Conservation (phyloP, 2,329 filamentous ascomycete species). For the Scytalidium lignicola region DNA sequence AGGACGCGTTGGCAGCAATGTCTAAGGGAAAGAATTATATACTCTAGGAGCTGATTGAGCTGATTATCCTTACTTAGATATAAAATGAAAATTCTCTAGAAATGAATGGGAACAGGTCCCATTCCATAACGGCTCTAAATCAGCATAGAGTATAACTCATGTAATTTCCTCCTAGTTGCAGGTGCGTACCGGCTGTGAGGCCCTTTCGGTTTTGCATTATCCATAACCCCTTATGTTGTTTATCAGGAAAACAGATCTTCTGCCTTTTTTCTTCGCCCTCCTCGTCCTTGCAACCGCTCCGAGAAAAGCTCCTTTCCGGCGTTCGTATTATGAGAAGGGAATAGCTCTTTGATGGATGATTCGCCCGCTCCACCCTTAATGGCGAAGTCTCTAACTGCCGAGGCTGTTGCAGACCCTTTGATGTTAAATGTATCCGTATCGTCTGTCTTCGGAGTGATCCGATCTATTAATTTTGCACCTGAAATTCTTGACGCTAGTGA, state of each 20-base stretch:
- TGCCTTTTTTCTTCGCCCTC: slow-evolving; percentile 58
- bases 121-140: background rate
- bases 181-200: background rate
- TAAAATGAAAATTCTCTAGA: background rate
- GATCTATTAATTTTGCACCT: slow-evolving; percentile 22
- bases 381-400: slow-evolving; percentile 46
- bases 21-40: background rate
- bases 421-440: slow-evolving; percentile 47
- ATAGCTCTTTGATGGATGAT: slow-evolving; percentile 58
- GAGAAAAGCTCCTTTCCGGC: slow-evolving; percentile 66
- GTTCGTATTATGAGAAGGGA: slow-evolving; percentile 59
- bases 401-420: slow-evolving; percentile 49
- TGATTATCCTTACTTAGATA: background rate
- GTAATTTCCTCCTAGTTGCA: background rate
- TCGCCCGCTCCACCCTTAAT: slow-evolving; percentile 65
- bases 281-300: slow-evolving; percentile 52
- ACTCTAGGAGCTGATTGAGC: background rate
- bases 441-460: slow-evolving; percentile 25
- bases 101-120: background rate
- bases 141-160: background rate
- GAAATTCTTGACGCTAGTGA: slow-evolving; percentile 19
- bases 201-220: background rate
- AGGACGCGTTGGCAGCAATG: background rate
- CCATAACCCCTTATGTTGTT: slow-evolving; percentile 36
- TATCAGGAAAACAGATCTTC: slow-evolving; percentile 61